Evolutionary conservation across 768 basidiomycete genomes (phyloP).

Genomic region (Xerocomellus chrysenteron): DNA sequence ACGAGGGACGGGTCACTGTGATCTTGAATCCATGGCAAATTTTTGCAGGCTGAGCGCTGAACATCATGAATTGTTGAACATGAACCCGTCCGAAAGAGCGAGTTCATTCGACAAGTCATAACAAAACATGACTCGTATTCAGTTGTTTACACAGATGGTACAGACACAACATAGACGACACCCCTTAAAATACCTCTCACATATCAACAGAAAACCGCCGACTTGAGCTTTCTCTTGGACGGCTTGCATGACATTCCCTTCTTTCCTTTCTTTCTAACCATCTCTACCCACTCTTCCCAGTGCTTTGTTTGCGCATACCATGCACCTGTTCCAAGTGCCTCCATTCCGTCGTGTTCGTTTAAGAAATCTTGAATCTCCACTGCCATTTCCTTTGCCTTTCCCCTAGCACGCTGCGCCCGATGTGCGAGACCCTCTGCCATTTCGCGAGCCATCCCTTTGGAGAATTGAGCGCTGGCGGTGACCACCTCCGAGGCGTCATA

Average conservation of each 20-base stretch:
- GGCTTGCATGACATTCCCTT: constrained; percentile 12
- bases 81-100: neutral
- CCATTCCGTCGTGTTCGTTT: constrained; percentile 22
- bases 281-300: constrained; percentile 21
- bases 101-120: neutral
- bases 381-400: constrained; percentile 45
- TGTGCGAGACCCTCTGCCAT: constrained; percentile 37
- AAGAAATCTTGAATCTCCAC: constrained; percentile 30
- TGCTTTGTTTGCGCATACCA: constrained; percentile 20
- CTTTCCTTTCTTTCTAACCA: constrained; percentile 3
- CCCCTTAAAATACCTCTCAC: neutral
- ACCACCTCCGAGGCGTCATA: constrained; percentile 43
- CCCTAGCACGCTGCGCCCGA: constrained; percentile 45
- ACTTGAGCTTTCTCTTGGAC: constrained; percentile 12
- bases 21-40: neutral
- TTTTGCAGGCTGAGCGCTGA: neutral
- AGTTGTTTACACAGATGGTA: constrained; percentile 19
- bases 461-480: constrained; percentile 39
- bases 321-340: constrained; percentile 9
- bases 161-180: constrained; percentile 17
- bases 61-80: neutral
- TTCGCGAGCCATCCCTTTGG: constrained; percentile 42
- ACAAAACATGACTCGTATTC: constrained; percentile 8
- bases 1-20: constrained; percentile 30
- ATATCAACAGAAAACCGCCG: constrained; percentile 12